Evolutionary conservation across 2,329 filamentous ascomycete species (phyloP), one percentile per base, ranked within the genome.

Genomic region (Pseudogymnoascus sp.): DNA sequence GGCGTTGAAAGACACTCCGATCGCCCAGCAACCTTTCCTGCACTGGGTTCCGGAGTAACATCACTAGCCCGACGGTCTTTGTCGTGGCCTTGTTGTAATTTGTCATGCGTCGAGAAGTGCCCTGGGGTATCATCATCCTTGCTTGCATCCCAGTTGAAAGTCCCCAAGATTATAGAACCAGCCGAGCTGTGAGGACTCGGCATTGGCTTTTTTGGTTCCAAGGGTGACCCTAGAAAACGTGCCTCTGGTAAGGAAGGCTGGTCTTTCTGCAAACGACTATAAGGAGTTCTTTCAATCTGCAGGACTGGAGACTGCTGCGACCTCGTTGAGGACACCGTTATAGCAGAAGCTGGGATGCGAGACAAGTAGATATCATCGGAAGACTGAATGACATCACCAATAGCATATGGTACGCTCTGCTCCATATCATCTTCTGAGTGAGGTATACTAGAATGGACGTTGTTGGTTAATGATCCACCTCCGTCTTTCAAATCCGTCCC

Each of bases 341-440:
- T 16, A 16, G 49, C 28, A 56, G 49, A 56, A 7, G 49, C 49
- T 56, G 28, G 49, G 49, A 56, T 56, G 16, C 28, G 28, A 21
- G 49, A 21, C 28, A 56, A 8, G 28, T 36, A 8, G 28, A 56
- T 56, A 56, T 56, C 49, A 56, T 56, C 49, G 2, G 49, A 56
- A 56, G 49, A 56, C 28, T 56, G 49, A 34, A 56, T 56, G 49
- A 18, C 5, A 56, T 56, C 49, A 56, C 49, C 49, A 21, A 56
- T 34, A 9, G 49, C 49, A 56, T 56, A 56, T 18, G 49, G 49
- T 36, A 56, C n/a, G 21, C 28, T 56, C 16, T 56, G 49, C 5
- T 56, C 49, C 49, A 56, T 56, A 56, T 56, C 49, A 34, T 56
- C 49, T 14, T 56, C 49, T 18, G 49, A 56, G 9, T 56, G 9